Base-by-base conservation (phyloP, 352 stramenopile genomes). In the Globisporangium mamillatum region DNA sequence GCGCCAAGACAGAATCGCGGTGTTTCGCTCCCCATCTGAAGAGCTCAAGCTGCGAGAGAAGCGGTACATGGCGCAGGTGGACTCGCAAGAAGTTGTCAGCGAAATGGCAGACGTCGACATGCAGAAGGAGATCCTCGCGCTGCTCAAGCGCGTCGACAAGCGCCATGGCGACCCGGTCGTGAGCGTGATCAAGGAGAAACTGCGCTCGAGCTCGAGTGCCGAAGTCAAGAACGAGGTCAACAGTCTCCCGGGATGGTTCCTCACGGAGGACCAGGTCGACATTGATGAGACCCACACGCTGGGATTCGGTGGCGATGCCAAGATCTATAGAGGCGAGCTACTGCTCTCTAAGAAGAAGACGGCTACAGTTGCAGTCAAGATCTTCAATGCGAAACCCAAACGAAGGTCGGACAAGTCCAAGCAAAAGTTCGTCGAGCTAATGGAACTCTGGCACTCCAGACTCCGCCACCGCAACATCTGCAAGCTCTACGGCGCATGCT, bases 91-190 rank as follows among this genome's bases (percentile, higher is more conserved):
- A 18, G n/a, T 64, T 3, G 18, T 24, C 5, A 52, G 27, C 20
- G 60, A 64, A 16, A 48, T 72, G 53, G 53, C 18, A 3, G n/a
- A 68, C 22, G 20, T 29, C 8, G 67, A 67, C 29, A 68, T 10
- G 1, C 60, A 72, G 25, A 63, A 64, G 8, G 60, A 72, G 22
- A 25, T 68, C 22, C 60, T 72, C 12, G 67, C 67, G 46, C 62
- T 60, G 8, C 54, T 72, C 16, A 67, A 66, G 10, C 12, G 1
- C 38, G 14, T 20, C 12, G 12, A 46, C 4, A 46, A 18, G 3
- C 38, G 12, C 38, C 12, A 18, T 0, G 12, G 12, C 4, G 38
- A 46, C 3, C 38, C 38, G 4, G 38, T 20, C 38, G 38, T 46
- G 38, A 46, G 38, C 4, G 12, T 46, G 38, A 46, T 46, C 38